Conservation (phyloP, 768 basidiomycete genomes). For the Galerina sulciceps region DNA sequence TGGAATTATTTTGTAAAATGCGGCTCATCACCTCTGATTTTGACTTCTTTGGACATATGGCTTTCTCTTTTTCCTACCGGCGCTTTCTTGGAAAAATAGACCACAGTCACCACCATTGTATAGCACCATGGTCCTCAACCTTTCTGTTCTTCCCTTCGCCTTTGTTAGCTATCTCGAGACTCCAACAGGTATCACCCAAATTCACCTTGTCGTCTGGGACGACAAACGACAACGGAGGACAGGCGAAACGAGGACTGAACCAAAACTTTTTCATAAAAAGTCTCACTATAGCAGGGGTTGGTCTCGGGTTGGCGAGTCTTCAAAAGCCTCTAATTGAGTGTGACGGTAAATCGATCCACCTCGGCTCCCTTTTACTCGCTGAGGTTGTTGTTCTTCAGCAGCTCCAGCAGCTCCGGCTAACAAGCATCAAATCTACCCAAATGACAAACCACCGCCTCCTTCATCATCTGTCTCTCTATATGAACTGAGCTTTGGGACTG, state of each 20-base stretch:
- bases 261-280: slow-evolving; percentile 25
- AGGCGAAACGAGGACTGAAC: neutral
- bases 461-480: slow-evolving; percentile 77
- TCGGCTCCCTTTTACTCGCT: neutral
- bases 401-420: slow-evolving; percentile 5
- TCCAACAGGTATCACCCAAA: neutral
- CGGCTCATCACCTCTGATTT: no score
- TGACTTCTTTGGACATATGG: slow-evolving; percentile 3
- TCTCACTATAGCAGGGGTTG: slow-evolving; percentile 42
- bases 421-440: slow-evolving; percentile 10
- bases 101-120: neutral
- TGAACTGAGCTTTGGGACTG: slow-evolving; percentile 88
- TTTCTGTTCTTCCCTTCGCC: neutral
- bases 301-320: slow-evolving; percentile 47
- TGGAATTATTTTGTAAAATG: no score
- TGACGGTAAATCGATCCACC: slow-evolving; percentile 46
- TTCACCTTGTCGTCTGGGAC: neutral
- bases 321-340: slow-evolving; percentile 46
- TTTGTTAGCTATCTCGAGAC: neutral
- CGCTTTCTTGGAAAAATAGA: slow-evolving; percentile 3
- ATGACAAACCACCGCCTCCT: slow-evolving; percentile 54
- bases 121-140: neutral
- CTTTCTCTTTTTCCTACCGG: slow-evolving; percentile 13
- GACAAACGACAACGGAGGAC: neutral
- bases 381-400: neutral